phyloP scores from a whole-genome alignment of 805 yeast species.

The Saccharomycopsis microspora region DNA sequence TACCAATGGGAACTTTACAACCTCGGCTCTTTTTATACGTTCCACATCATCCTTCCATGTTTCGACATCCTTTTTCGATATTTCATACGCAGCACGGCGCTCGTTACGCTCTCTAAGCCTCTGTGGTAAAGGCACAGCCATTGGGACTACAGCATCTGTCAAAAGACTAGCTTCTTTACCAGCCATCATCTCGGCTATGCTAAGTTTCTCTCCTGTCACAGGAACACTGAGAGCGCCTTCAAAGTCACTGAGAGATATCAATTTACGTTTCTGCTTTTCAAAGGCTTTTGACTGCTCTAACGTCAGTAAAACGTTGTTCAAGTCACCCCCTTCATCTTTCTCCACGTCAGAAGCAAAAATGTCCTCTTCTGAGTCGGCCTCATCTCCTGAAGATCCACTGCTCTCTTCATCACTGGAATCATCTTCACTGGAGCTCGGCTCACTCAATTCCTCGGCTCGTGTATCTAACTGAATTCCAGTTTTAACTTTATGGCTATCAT shows the following conservation, averaged over 20 bases:
- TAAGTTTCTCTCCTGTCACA: slow-evolving; percentile 40
- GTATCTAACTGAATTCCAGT: slow-evolving; percentile 13
- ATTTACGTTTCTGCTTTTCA: slow-evolving; percentile 29
- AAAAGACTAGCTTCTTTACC: slow-evolving; percentile 36
- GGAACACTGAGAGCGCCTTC: slow-evolving; percentile 70
- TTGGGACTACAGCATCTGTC: slow-evolving; percentile 32
- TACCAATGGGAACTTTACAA: slow-evolving; percentile 63
- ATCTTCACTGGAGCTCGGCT: slow-evolving; percentile 2
- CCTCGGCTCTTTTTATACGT: slow-evolving; percentile 65
- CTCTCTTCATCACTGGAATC: slow-evolving; percentile 1
- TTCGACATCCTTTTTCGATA: slow-evolving; percentile 74
- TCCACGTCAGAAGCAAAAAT: slow-evolving; percentile 19
- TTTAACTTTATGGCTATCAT: slow-evolving; percentile 22
- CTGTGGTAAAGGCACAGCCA: slow-evolving; percentile 75
- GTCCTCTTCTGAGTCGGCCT: slow-evolving; percentile 19
- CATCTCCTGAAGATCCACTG: slow-evolving; percentile 16
- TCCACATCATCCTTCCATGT: slow-evolving; percentile 84
- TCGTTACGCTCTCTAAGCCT: slow-evolving; percentile 80
- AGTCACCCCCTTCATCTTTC: slow-evolving; percentile 23
- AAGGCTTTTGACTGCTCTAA: slow-evolving; percentile 27
- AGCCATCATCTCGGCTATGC: slow-evolving; percentile 65
- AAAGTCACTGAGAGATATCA: slow-evolving; percentile 41
- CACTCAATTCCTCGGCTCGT: slow-evolving; percentile 16
- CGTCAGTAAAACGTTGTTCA: slow-evolving; percentile 34
- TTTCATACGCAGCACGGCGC: slow-evolving; percentile 81